Conservation (phyloP, 2,329 filamentous ascomycete species). For the Sporothrix brunneoviolacea region DNA sequence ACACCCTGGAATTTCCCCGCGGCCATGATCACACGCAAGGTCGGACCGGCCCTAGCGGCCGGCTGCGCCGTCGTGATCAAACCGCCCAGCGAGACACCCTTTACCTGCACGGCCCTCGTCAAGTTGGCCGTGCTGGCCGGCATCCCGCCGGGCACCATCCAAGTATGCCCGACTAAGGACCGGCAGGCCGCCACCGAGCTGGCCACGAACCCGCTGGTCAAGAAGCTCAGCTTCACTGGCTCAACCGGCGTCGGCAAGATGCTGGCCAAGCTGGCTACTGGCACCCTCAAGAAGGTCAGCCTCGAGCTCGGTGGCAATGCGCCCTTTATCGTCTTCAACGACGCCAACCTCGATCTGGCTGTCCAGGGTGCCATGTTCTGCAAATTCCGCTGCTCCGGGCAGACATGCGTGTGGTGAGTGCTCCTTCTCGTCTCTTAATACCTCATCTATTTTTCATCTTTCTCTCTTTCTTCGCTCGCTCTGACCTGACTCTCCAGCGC, state of each 20-base stretch:
- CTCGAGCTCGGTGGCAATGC: slow-evolving; percentile 94
- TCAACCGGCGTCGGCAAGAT: slow-evolving; percentile 62
- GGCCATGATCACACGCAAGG: slow-evolving; percentile 67
- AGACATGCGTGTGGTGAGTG: slow-evolving; percentile 97
- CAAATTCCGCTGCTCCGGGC: slow-evolving; percentile 91
- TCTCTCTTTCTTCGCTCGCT: too few relatives aligned
- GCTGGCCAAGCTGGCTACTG: slow-evolving; percentile 82
- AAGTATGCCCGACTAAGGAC: slow-evolving; percentile 86
- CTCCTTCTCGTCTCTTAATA: too few relatives aligned
- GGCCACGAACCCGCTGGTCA: slow-evolving; percentile 68
- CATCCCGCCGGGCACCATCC: slow-evolving; percentile 84
- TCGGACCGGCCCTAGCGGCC: slow-evolving; percentile 74
- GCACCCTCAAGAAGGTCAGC: slow-evolving; percentile 73
- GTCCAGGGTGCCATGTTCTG: slow-evolving; percentile 75
- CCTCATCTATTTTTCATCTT: too few relatives aligned
- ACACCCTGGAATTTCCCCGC: slow-evolving; percentile 87
- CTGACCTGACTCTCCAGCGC: too few relatives aligned
- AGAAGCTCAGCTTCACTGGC: slow-evolving; percentile 92
- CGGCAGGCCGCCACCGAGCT: slow-evolving; percentile 70
- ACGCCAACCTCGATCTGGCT: slow-evolving; percentile 80
- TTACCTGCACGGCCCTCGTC: slow-evolving; percentile 81
- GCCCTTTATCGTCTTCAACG: slow-evolving; percentile 94
- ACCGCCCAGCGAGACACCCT: slow-evolving; percentile 85
- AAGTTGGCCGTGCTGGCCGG: slow-evolving; percentile 86
- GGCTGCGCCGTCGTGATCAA: slow-evolving; percentile 93